These are phyloP conservation scores for Calocera viscosa DNA, from an alignment of 768 basidiomycete species.

Conservation along the genomic window DNA sequence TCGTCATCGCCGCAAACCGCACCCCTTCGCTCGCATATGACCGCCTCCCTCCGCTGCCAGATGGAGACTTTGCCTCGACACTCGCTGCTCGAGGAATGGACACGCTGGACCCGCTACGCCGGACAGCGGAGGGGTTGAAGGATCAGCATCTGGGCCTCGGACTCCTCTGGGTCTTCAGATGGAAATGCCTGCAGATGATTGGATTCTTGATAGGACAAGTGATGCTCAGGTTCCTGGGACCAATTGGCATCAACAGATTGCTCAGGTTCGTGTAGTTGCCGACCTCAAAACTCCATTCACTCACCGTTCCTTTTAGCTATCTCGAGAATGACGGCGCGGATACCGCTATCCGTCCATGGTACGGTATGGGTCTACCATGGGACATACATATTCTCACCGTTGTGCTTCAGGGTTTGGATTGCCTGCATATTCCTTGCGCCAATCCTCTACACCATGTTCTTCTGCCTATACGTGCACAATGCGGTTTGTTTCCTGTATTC, in stretches of 20 bases:
- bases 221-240: background rate
- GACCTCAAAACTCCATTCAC: background rate
- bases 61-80: constrained; percentile 25
- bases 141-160: background rate
- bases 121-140: background rate
- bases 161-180: background rate
- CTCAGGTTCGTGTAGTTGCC: constrained; percentile 16
- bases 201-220: background rate
- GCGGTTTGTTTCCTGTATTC: background rate
- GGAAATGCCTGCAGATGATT: background rate
- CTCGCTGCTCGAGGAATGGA: constrained; percentile 23
- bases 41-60: constrained; percentile 26
- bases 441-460: background rate
- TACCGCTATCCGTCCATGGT: background rate
- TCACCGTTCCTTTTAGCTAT: background rate
- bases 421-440: background rate
- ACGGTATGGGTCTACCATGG: background rate
- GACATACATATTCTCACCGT: background rate
- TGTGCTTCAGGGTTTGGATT: background rate
- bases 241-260: background rate
- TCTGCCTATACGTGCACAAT: background rate
- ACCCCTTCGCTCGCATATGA: constrained; percentile 24
- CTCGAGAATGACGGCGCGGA: background rate
- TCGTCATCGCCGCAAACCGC: constrained; percentile 27
- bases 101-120: constrained; percentile 23